Conservation (phyloP, 129 eudicot species). For the Gnaphalium uliginosum region DNA sequence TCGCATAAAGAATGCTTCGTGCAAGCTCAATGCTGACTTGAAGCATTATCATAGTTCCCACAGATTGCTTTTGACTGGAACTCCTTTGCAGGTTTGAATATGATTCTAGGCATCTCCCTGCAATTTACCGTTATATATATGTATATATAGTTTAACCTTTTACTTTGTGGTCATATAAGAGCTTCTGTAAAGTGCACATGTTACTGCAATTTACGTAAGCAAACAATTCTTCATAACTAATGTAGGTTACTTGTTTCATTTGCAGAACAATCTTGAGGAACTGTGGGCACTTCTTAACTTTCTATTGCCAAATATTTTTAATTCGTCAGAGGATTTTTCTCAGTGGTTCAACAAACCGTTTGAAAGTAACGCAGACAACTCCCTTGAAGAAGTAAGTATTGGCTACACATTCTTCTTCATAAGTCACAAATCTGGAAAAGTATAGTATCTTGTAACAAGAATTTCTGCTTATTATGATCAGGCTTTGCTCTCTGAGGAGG, state of each 20-base stretch:
- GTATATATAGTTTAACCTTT: constrained; percentile 5
- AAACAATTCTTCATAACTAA: background rate
- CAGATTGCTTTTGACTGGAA: constrained; percentile 92
- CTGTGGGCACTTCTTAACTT: constrained; percentile 98
- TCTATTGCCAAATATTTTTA: constrained; percentile 91
- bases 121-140: background rate
- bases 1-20: constrained; percentile 98
- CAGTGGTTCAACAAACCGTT: constrained; percentile 99
- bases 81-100: constrained; percentile 80
- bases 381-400: constrained; percentile 77
- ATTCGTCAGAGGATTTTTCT: constrained; percentile 94
- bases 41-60: constrained; percentile 91
- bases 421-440: constrained; percentile 7
- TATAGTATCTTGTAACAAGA: background rate
- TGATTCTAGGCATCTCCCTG: constrained; percentile 3
- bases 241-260: constrained; percentile 12
- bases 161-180: background rate
- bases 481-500: constrained; percentile 97
- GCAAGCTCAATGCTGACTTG: constrained; percentile 98
- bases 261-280: constrained; percentile 97
- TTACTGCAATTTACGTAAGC: background rate
- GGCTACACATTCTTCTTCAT: background rate
- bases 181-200: background rate
- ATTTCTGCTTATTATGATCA: constrained; percentile 29
- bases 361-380: constrained; percentile 83